Conservation (phyloP, 441 rosid species). For the Mallotus repandus region DNA sequence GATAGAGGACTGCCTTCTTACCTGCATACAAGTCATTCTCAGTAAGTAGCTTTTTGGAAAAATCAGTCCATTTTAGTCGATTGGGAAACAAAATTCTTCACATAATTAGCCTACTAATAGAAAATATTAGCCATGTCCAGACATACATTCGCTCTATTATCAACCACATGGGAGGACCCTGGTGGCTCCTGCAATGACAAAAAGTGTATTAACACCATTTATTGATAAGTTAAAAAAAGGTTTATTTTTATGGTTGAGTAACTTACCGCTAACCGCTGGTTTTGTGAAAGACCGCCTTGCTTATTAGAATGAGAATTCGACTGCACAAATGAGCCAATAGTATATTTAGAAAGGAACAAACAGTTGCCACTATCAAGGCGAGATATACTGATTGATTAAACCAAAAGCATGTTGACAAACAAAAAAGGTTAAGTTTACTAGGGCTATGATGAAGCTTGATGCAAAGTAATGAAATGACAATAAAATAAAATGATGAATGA, state of each 20-base stretch:
- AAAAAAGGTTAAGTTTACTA: no score
- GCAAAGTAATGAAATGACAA: background rate
- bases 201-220: no score
- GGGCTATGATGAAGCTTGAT: background rate
- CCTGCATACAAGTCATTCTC: conserved; percentile 35
- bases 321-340: conserved; percentile 8
- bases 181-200: conserved; percentile 40
- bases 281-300: background rate
- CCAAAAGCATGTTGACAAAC: background rate
- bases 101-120: background rate
- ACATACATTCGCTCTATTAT: conserved; percentile 60
- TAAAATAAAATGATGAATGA: background rate
- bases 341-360: background rate
- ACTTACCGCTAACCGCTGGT: background rate
- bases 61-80: background rate
- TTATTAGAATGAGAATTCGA: background rate
- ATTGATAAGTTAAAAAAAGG: no score
- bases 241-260: background rate
- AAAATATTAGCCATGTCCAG: background rate
- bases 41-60: background rate
- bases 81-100: background rate
- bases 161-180: conserved; percentile 35
- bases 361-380: background rate
- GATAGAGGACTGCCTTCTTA: conserved; percentile 61
- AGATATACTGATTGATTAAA: background rate